These are phyloP conservation scores for Ascochyta rabiei DNA, from an alignment of 2,329 filamentous ascomycete genomes.

Conservation along the genomic window DNA sequence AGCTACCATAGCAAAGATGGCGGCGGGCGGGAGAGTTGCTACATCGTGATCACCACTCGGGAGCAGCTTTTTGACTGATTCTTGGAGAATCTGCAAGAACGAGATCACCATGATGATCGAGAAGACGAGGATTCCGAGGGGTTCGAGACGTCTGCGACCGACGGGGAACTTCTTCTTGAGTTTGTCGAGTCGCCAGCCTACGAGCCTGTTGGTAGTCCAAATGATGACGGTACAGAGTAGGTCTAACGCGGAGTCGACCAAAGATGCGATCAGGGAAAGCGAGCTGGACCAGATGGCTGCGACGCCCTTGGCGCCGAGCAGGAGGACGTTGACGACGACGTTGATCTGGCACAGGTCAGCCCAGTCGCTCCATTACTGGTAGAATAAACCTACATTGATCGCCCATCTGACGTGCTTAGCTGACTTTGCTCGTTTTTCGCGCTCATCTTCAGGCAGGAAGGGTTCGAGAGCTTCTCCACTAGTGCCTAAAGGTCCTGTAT, in stretches of 20 bases:
- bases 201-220: constrained; percentile 64
- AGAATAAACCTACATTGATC: constrained; percentile 54
- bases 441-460: constrained; percentile 62
- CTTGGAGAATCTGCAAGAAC: constrained; percentile 65
- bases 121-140: constrained; percentile 67
- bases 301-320: constrained; percentile 62
- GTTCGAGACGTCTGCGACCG: constrained; percentile 58
- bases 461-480: constrained; percentile 59
- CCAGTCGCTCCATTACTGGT: not conserved
- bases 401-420: constrained; percentile 61
- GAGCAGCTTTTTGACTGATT: constrained; percentile 64
- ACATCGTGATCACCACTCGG: constrained; percentile 57
- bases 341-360: constrained; percentile 54
- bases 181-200: constrained; percentile 61
- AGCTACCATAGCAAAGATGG: constrained; percentile 62
- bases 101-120: constrained; percentile 67
- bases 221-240: constrained; percentile 66
- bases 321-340: constrained; percentile 63
- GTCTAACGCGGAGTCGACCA: constrained; percentile 67
- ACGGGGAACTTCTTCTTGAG: constrained; percentile 64
- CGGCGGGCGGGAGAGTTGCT: constrained; percentile 58
- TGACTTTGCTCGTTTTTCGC: constrained; percentile 54
- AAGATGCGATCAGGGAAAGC: constrained; percentile 65
- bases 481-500: constrained; percentile 57
- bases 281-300: constrained; percentile 63